Base-by-base conservation (phyloP, 2,329 filamentous ascomycete genomes). In the Penicillium fuscoglaucum region DNA sequence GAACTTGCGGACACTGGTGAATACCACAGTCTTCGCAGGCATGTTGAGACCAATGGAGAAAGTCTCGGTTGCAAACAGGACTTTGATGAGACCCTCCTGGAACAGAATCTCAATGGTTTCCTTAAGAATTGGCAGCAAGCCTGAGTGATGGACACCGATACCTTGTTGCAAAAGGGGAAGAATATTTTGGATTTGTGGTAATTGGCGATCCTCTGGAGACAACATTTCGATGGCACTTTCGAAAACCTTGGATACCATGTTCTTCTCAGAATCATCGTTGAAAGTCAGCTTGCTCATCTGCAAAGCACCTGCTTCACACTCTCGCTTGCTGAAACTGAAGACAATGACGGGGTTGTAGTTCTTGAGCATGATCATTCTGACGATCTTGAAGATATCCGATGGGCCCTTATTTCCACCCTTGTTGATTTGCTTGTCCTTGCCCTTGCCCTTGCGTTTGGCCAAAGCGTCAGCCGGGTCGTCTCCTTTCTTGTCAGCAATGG, bases 21-120 rank as follows among this genome's bases (percentile, higher is more conserved):
- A 99, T n/a, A 99, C 93, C 1, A 99, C 95, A 0, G 95, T 99
- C 81, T 97, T 97, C 28, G 95, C 95, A 65, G 95, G 95, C 95
- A 99, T 98, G 82, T 99, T 99, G 58, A 99, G 79, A 60, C 95
- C 95, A 64, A 99, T 99, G 4, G 95, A 98, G 78, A 99, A 99
- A 1, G 95, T 99, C 75, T 99, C 96, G 0, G 95, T 99, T 0
- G 95, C 95, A 62, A 99, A 98, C 0, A 99, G 83, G 10, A 98
- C 93, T 78, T 99, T 99, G 81, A 99, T 96, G 43, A 99, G 80
- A 51, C 93, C 93, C 77, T 99, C 95, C 72, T 99, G 95, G 82
- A 99, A 99, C 43, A 99, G 81, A 74, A 99, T 99, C 79, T 99
- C 95, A 65, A 99, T 98, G 0, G 93, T 97, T 77, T 99, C 95